Percentiles rank a stretch among this genome's conserved stretches.
Evolutionary conservation across 306 rosid genomes (phyloP).

Genomic region (Sindora glabra): DNA sequence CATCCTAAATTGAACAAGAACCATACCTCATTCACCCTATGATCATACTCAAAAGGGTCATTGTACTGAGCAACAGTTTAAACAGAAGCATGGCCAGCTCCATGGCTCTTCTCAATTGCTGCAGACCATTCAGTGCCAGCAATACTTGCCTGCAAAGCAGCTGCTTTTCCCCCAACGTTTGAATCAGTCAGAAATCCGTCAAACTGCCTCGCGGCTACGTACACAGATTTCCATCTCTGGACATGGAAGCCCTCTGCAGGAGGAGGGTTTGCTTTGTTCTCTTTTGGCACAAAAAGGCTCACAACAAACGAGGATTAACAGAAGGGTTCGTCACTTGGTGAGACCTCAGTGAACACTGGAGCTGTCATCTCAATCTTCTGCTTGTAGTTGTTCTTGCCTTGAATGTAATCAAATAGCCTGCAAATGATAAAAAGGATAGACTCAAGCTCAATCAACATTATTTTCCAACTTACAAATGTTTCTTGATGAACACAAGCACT

Average conservation of each 20-base stretch:
- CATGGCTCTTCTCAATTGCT: constrained; percentile 41
- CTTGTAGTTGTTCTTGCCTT: constrained; percentile 60
- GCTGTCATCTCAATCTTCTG: constrained; percentile 76
- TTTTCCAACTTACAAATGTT: too few species aligned
- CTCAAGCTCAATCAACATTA: too few species aligned
- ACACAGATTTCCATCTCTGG: constrained; percentile 52
- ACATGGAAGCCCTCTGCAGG: constrained; percentile 55
- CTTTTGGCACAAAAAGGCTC: constrained; percentile 68
- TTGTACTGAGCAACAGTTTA: constrained; percentile 80
- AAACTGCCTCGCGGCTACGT: constrained; percentile 61
- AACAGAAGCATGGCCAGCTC: constrained; percentile 27
- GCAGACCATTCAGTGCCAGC: constrained; percentile 58
- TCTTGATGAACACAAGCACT: too few species aligned
- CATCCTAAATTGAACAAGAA: constrained; percentile 21
- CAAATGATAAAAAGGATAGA: not conserved
- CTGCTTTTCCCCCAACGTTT: constrained; percentile 50
- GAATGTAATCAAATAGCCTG: constrained; percentile 72
- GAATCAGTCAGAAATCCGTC: constrained; percentile 53
- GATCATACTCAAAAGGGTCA: too few species aligned
- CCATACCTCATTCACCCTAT: not conserved
- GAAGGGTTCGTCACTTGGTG: constrained; percentile 68
- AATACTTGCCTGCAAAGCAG: constrained; percentile 53
- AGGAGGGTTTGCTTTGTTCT: constrained; percentile 73
- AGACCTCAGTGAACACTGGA: constrained; percentile 55
- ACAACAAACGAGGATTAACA: constrained; percentile 69